Base-by-base conservation (phyloP, 1,284 basidiomycete genomes). In the Termitomyces sp. region DNA sequence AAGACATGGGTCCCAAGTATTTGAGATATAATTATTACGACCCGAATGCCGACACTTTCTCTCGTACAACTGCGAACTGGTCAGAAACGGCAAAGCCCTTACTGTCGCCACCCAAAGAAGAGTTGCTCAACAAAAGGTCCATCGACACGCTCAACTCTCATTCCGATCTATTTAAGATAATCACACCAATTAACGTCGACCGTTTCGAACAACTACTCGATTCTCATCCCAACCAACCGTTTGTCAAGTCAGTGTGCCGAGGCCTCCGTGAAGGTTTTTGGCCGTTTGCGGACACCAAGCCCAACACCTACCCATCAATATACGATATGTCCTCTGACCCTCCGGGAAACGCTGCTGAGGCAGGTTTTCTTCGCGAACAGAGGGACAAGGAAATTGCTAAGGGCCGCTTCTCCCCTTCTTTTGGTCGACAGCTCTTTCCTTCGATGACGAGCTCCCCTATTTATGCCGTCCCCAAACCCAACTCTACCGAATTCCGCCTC, bases 401-500 rank as follows among this genome's bases (percentile, higher is more conserved):
- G 0, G 64, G 61, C 0, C 61, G 68, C 0, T 76, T 67, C 49
- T 77, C 76, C 1, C 16, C 28, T 0, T 14, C 66, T 1, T 74
- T 77, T 49, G 66, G 68, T 0, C 68, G 6, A 16, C 8, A 30
- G n/a, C 26, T 43, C 7, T 30, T 28, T 5, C 42, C 42, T 30
- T 11, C 19, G 1, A 43, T 43, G 42, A 28, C 71, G 62, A 69
- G 16, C 35, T 37, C 35, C 5, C 46, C 46, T 11, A 14, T 46
- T 2, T n/a, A 46, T 34, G 68, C 65, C 0, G 68, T 76, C 0
- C 71, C 73, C 0, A 77, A 76, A 46, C 68, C 68, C 0, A 52
- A 67, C 0, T 60, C 69, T 0, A 56, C 59, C 3, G 72, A 73
- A n/a, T 56, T 73, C 0, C 62, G 68, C 0, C 56, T 79, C 1